phyloP scores from a whole-genome alignment of 2,329 filamentous ascomycete species.

The Septoria linicola region DNA sequence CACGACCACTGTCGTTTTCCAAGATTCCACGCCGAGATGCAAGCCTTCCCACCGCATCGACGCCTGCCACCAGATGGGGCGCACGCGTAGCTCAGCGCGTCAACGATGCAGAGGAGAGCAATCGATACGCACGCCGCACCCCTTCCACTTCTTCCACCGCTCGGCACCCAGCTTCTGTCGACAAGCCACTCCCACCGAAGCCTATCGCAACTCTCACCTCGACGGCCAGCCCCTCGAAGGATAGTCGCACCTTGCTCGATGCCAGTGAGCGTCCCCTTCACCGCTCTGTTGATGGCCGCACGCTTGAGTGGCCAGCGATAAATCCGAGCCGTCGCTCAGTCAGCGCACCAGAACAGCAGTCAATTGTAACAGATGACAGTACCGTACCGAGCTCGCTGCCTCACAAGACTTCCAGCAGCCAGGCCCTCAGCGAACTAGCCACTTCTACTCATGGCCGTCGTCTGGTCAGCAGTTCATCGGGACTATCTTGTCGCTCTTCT shows the following conservation, averaged over 20 bases:
- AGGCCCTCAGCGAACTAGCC: neutral
- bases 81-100: conserved; percentile 6
- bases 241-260: conserved; percentile 42
- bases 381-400: conserved; percentile 14
- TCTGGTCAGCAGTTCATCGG: conserved; percentile 4
- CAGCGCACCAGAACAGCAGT: conserved; percentile 13
- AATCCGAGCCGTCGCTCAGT: conserved; percentile 24
- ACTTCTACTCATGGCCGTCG: neutral
- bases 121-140: neutral
- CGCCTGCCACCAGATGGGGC: conserved; percentile 1
- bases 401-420: conserved; percentile 12
- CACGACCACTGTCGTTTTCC: conserved; percentile 4
- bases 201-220: conserved; percentile 38
- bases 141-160: neutral
- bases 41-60: neutral
- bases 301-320: conserved; percentile 28
- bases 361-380: neutral
- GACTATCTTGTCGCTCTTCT: conserved; percentile 12
- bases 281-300: conserved; percentile 12
- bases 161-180: conserved; percentile 4
- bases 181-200: conserved; percentile 44
- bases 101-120: conserved; percentile 1
- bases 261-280: conserved; percentile 38
- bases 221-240: conserved; percentile 38
- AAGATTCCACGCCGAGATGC: neutral